These are phyloP conservation scores for Phaeosphaeriaceae sp. DNA, from an alignment of 2,329 filamentous ascomycete species.

Conservation along the genomic window DNA sequence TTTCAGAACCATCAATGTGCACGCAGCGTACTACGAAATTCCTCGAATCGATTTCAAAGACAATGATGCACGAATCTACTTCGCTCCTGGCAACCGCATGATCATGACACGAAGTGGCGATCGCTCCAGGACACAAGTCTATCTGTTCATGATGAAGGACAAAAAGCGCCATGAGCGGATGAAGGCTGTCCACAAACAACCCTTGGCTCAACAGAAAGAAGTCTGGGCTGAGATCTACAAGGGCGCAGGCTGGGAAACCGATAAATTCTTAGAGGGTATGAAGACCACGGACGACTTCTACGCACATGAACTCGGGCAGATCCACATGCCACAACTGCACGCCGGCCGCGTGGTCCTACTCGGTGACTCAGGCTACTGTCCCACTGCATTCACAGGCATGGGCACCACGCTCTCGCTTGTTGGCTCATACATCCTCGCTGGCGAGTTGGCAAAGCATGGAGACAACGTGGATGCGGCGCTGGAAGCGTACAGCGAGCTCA, in stretches of 20 bases:
- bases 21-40: constrained; percentile 35
- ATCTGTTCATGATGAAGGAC: constrained; percentile 27
- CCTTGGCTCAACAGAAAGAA: constrained; percentile 50
- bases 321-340: constrained; percentile 55
- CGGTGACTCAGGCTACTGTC: constrained; percentile 58
- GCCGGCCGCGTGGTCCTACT: constrained; percentile 58
- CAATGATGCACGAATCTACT: constrained; percentile 16
- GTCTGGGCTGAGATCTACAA: constrained; percentile 37
- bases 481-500: constrained; percentile 26
- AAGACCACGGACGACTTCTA: constrained; percentile 55
- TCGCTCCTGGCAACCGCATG: constrained; percentile 16
- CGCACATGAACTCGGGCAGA: constrained; percentile 51
- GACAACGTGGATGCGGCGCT: constrained; percentile 25
- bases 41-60: constrained; percentile 24
- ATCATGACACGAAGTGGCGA: constrained; percentile 28
- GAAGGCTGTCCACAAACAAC: constrained; percentile 29
- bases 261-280: constrained; percentile 53
- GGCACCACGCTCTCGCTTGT: constrained; percentile 43
- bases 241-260: constrained; percentile 55
- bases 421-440: constrained; percentile 49
- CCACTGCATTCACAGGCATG: constrained; percentile 27
- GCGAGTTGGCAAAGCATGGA: constrained; percentile 32
- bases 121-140: constrained; percentile 25
- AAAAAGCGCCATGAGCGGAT: constrained; percentile 6
- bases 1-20: constrained; percentile 21